Conservation (phyloP, 2,329 filamentous ascomycete genomes). For the Bipolaris victoriae region DNA sequence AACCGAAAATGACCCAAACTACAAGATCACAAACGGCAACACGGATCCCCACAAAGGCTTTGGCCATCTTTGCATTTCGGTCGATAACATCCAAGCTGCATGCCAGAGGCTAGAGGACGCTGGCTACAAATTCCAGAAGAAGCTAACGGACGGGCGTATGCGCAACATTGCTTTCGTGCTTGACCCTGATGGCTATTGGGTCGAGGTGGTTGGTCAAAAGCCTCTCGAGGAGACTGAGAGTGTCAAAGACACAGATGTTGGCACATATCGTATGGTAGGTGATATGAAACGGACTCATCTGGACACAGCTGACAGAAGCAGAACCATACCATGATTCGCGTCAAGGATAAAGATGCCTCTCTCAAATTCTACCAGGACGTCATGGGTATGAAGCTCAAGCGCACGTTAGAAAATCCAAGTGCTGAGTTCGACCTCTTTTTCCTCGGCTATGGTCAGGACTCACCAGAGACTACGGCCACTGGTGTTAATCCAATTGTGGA, state of each 20-base stretch:
- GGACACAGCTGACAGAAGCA: slow-evolving; percentile 40
- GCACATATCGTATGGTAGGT: slow-evolving; percentile 71
- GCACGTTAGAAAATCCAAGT: slow-evolving; percentile 71
- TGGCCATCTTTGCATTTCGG: slow-evolving; percentile 80
- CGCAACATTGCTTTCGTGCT: slow-evolving; percentile 83
- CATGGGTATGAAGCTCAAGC: slow-evolving; percentile 84
- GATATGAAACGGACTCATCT: neutral
- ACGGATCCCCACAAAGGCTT: slow-evolving; percentile 84
- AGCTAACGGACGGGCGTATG: slow-evolving; percentile 78
- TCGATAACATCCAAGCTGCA: slow-evolving; percentile 77
- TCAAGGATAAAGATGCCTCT: slow-evolving; percentile 67
- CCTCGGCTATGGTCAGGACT: slow-evolving; percentile 70
- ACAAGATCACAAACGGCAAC: slow-evolving; percentile 86
- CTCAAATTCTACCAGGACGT: slow-evolving; percentile 69
- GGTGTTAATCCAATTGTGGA: slow-evolving; percentile 65
- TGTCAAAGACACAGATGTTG: slow-evolving; percentile 72
- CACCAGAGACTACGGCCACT: slow-evolving; percentile 60
- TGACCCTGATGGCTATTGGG: slow-evolving; percentile 77
- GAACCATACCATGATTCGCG: slow-evolving; percentile 94
- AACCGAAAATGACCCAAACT: slow-evolving; percentile 82
- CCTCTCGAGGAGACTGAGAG: slow-evolving; percentile 73
- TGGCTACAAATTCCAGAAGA: slow-evolving; percentile 95
- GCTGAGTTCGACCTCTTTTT: slow-evolving; percentile 91
- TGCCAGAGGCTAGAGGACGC: slow-evolving; percentile 89
- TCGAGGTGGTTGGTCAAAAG: slow-evolving; percentile 80